phyloP scores from a whole-genome alignment of 805 yeast species.

The Lachancea kluyveri region DNA sequence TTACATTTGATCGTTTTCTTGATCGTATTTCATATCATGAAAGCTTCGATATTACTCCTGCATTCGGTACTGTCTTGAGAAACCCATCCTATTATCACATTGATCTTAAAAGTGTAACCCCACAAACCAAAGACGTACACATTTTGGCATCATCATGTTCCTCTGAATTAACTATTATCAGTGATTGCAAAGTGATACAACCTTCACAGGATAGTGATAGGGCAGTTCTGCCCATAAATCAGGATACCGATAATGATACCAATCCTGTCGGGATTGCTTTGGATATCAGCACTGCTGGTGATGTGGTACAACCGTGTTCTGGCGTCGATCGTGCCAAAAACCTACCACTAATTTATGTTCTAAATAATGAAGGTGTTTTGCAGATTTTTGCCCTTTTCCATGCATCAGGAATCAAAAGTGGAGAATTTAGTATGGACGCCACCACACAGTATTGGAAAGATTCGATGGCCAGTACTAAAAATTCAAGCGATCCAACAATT shows the following conservation, averaged over 20 bases:
- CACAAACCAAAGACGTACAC: slow-evolving; percentile 28
- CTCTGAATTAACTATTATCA: slow-evolving; percentile 50
- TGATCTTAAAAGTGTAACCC: slow-evolving; percentile 37
- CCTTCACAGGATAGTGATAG: slow-evolving; percentile 64
- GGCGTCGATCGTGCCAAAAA: slow-evolving; percentile 54
- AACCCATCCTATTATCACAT: slow-evolving; percentile 40
- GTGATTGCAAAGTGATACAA: slow-evolving; percentile 33
- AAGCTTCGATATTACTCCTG: slow-evolving; percentile 42
- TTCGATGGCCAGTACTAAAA: no score
- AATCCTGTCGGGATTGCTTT: slow-evolving; percentile 65
- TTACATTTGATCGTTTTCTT: slow-evolving; percentile 7
- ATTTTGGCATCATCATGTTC: slow-evolving; percentile 59
- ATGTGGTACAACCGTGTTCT: slow-evolving; percentile 46
- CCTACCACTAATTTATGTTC: slow-evolving; percentile 58
- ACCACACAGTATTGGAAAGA: slow-evolving; percentile 2
- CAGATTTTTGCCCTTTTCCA: slow-evolving; percentile 63
- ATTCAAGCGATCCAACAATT: no score
- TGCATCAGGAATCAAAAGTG: slow-evolving; percentile 40
- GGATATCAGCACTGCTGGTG: slow-evolving; percentile 44
- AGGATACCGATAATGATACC: slow-evolving; percentile 58
- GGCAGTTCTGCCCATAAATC: slow-evolving; percentile 69
- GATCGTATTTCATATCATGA: slow-evolving; percentile 21
- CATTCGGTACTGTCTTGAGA: slow-evolving; percentile 47
- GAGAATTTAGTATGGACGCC: slow-evolving; percentile 22
- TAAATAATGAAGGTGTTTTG: slow-evolving; percentile 59